Conservation (phyloP, 441 rosid genomes). For the Hura crepitans region DNA sequence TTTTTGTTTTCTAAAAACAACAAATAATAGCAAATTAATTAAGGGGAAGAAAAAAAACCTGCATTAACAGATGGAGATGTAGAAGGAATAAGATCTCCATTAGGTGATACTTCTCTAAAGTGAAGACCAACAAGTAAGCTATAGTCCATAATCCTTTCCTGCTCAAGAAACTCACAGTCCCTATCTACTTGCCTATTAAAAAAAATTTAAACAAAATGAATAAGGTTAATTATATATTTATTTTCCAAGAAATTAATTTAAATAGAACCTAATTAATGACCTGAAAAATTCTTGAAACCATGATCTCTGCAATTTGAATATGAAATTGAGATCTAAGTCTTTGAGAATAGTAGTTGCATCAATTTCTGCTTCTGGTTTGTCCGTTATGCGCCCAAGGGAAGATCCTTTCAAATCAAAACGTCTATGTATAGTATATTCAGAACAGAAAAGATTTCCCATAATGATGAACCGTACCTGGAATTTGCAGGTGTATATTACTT, state of each 20-base stretch:
- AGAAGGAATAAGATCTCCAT: conserved; percentile 32
- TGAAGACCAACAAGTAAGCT: conserved; percentile 93
- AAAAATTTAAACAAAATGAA: background rate
- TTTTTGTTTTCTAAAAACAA: too few species aligned
- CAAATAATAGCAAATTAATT: too few species aligned
- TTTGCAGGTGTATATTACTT: background rate
- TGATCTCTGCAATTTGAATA: conserved; percentile 63
- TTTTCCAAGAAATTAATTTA: background rate
- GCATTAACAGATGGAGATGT: conserved; percentile 7
- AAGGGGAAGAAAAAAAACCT: conserved; percentile 18
- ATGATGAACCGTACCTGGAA: conserved; percentile 81
- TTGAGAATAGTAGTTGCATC: conserved; percentile 84
- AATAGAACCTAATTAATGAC: conserved; percentile 26
- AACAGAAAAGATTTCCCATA: conserved; percentile 91
- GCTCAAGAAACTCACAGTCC: conserved; percentile 91
- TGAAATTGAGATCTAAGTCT: conserved; percentile 85
- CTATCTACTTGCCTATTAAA: conserved; percentile 79
- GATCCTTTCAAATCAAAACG: conserved; percentile 96
- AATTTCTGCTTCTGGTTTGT: conserved; percentile 73
- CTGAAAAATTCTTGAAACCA: conserved; percentile 96
- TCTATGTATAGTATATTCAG: conserved; percentile 69
- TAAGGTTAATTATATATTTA: background rate
- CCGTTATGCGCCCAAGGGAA: conserved; percentile 81
- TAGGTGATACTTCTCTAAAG: conserved; percentile 52
- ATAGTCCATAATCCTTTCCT: conserved; percentile 94